A percentile compares a stretch with the other conserved stretches of the same genome.
Evolutionary conservation across 2,329 filamentous ascomycete species (phyloP).

Genomic region (Pyricularia sp.): DNA sequence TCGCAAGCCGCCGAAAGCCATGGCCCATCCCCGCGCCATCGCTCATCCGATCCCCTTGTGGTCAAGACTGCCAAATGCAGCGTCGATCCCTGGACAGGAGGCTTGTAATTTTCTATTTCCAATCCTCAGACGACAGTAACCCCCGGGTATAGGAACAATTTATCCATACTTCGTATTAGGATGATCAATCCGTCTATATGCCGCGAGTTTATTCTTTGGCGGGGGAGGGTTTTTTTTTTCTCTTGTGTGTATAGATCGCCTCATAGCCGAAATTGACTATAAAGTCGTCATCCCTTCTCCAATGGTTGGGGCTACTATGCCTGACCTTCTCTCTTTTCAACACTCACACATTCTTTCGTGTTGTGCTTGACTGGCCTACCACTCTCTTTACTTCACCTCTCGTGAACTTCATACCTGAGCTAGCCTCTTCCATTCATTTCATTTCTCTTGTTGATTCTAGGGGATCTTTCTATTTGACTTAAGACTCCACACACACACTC

Average conservation of each 20-base stretch:
- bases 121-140: too few species aligned
- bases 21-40: not conserved
- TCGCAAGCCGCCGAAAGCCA: not conserved
- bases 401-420: not conserved
- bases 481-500: not conserved
- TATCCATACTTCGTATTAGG: too few species aligned
- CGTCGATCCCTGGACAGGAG: not conserved
- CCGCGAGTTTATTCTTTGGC: not conserved
- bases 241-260: not conserved
- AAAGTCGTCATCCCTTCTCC: not conserved
- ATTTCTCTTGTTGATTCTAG: not conserved
- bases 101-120: not conserved
- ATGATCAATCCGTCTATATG: not conserved
- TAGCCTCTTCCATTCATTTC: not conserved
- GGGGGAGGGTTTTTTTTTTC: too few species aligned
- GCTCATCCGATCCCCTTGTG: not conserved
- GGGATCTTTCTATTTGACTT: not conserved
- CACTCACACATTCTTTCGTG: not conserved
- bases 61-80: not conserved
- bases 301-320: not conserved
- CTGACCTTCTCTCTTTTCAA: not conserved
- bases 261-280: not conserved
- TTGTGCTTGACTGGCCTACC: not conserved
- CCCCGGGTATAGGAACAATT: too few species aligned
- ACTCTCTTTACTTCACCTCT: not conserved